Percentiles rank a stretch among this genome's conserved stretches.
Conservation (phyloP, 495 filamentous ascomycete species). For the Aspergillus diversus region DNA sequence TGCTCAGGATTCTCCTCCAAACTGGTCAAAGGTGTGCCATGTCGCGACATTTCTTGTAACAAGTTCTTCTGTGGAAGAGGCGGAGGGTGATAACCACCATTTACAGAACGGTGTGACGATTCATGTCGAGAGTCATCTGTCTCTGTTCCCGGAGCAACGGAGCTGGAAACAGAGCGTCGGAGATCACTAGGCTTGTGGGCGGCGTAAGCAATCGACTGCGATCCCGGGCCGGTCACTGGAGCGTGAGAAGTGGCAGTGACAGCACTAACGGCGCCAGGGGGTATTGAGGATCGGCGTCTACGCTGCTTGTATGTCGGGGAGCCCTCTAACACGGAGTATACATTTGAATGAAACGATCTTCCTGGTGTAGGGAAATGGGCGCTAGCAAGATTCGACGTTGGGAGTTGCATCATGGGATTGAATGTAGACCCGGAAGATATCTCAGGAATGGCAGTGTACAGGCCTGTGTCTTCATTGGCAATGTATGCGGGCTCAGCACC, state of each 20-base stretch:
- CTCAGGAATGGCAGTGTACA: constrained; percentile 94
- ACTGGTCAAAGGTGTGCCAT: constrained; percentile 82
- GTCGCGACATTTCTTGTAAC: constrained; percentile 79
- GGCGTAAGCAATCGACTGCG: constrained; percentile 50
- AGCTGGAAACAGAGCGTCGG: constrained; percentile 87
- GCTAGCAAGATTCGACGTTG: constrained; percentile 79
- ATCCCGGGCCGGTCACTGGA: constrained; percentile 40
- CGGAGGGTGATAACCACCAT: constrained; percentile 60
- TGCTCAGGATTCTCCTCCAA: constrained; percentile 78
- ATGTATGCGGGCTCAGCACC: constrained; percentile 92
- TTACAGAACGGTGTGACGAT: constrained; percentile 55
- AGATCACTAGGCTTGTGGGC: constrained; percentile 83
- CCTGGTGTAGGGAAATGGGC: constrained; percentile 70
- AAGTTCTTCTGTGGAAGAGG: constrained; percentile 76
- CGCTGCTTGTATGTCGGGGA: constrained; percentile 99
- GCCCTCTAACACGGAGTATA: constrained; percentile 95
- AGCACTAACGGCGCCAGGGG: constrained; percentile 69
- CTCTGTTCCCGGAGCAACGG: constrained; percentile 81
- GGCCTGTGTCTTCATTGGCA: constrained; percentile 92
- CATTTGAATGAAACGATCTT: constrained; percentile 75
- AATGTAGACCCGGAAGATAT: constrained; percentile 59
- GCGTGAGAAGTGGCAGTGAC: constrained; percentile 59
- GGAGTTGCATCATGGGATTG: constrained; percentile 88
- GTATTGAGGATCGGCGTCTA: constrained; percentile 87
- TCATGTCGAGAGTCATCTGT: constrained; percentile 73